Evolutionary conservation across 2,329 filamentous ascomycete genomes (phyloP).

Genomic region (Emericellopsis cladophorae): DNA sequence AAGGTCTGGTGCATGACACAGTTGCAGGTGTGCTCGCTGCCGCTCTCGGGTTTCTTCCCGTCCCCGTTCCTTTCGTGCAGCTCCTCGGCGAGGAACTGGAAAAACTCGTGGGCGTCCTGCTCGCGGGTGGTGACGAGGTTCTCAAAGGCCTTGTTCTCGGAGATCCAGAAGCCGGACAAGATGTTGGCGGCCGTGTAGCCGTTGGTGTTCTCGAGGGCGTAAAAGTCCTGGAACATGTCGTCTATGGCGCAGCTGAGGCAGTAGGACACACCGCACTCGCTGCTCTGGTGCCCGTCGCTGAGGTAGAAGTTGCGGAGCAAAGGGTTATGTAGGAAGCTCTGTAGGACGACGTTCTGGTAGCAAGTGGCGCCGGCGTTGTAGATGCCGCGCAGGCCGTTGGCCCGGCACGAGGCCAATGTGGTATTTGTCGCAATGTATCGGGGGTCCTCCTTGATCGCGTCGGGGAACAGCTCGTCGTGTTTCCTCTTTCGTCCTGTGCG

Average conservation of each 20-base stretch:
- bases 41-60: conserved; percentile 46
- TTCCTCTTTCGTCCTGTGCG: conserved; percentile 57
- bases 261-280: conserved; percentile 52
- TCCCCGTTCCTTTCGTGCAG: conserved; percentile 74
- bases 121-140: conserved; percentile 83
- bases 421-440: conserved; percentile 70
- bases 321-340: conserved; percentile 88
- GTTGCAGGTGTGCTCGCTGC: conserved; percentile 55
- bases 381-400: conserved; percentile 78
- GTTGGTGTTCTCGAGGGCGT: conserved; percentile 64
- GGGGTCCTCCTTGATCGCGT: conserved; percentile 57
- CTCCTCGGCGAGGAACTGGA: conserved; percentile 88
- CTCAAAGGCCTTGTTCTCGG: conserved; percentile 58
- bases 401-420: conserved; percentile 66
- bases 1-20: conserved; percentile 94
- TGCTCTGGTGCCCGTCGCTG: conserved; percentile 72
- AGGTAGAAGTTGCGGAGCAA: conserved; percentile 87
- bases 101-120: conserved; percentile 95
- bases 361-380: conserved; percentile 98
- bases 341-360: conserved; percentile 93
- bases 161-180: conserved; percentile 81
- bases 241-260: conserved; percentile 61
- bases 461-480: conserved; percentile 56
- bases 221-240: conserved; percentile 62
- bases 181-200: conserved; percentile 86